Conservation (phyloP, 2,329 filamentous ascomycete species). For the Alternaria triticina region DNA sequence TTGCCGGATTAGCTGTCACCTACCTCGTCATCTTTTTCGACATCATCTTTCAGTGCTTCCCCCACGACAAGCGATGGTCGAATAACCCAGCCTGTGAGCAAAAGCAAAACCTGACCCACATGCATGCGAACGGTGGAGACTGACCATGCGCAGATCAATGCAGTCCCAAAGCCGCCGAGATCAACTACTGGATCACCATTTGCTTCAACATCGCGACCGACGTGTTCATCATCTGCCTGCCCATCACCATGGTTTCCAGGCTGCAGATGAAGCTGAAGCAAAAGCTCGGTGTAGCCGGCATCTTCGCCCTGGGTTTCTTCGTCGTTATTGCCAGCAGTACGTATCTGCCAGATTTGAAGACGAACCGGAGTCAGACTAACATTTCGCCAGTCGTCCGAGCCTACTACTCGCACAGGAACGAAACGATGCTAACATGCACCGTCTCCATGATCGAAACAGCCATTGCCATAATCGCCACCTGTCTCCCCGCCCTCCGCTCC, state of each 20-base stretch:
- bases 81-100: conserved; percentile 24
- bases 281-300: conserved; percentile 26
- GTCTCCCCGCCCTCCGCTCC: conserved; percentile 41
- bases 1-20: conserved; percentile 38
- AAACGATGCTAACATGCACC: conserved; percentile 32
- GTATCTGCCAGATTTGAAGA: not conserved
- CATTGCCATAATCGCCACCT: conserved; percentile 51
- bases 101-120: conserved; percentile 1
- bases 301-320: conserved; percentile 33
- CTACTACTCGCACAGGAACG: conserved; percentile 25
- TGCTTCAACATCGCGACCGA: conserved; percentile 32
- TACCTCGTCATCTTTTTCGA: conserved; percentile 49
- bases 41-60: conserved; percentile 51
- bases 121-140: not conserved
- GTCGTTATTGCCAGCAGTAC: conserved; percentile 32
- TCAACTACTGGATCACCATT: conserved; percentile 33
- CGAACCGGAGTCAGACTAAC: conserved; percentile 1
- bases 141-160: conserved; percentile 28
- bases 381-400: conserved; percentile 23
- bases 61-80: conserved; percentile 39
- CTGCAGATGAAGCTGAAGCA: conserved; percentile 33
- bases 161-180: conserved; percentile 19
- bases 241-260: conserved; percentile 29
- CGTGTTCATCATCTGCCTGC: conserved; percentile 27
- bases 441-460: conserved; percentile 36